Evolutionary conservation across 176 grass and related monocot species (phyloP).

Genomic region (Oryza longistaminata): DNA sequence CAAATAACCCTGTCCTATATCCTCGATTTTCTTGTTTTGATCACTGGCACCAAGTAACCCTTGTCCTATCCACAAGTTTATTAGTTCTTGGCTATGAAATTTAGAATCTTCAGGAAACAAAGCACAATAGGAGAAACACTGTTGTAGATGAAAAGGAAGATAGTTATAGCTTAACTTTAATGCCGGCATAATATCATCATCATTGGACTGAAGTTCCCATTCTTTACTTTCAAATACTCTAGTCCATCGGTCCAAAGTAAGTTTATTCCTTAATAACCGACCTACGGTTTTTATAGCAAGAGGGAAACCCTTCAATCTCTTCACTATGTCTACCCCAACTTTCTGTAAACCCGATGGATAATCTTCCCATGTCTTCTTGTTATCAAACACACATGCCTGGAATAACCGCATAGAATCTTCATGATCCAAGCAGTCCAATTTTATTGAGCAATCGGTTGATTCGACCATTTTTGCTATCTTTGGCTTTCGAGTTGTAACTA

Average conservation of each 20-base stretch:
- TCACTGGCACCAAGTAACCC: no score
- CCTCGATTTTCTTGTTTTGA: no score
- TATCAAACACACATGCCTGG: neutral
- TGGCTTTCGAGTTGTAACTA: slow-evolving; percentile 26
- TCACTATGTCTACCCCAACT: neutral
- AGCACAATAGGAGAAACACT: no score
- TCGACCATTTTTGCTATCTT: neutral
- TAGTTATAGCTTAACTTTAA: slow-evolving; percentile 41
- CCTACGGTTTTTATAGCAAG: slow-evolving; percentile 31
- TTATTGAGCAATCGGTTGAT: neutral
- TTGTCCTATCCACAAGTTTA: no score
- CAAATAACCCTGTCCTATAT: no score
- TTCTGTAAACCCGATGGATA: neutral
- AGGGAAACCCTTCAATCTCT: slow-evolving; percentile 13
- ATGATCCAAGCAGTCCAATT: neutral
- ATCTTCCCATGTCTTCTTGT: no score
- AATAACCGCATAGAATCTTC: slow-evolving; percentile 14
- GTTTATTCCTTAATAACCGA: neutral
- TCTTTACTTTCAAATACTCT: slow-evolving; percentile 11
- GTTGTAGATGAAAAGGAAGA: neutral
- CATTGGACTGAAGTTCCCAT: neutral
- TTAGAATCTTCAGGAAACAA: no score
- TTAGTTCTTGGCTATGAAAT: no score
- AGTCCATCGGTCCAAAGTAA: neutral
- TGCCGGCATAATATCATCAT: slow-evolving; percentile 43